phyloP scores from a whole-genome alignment of 2,329 filamentous ascomycete genomes.

The Sclerotinia spermophila region DNA sequence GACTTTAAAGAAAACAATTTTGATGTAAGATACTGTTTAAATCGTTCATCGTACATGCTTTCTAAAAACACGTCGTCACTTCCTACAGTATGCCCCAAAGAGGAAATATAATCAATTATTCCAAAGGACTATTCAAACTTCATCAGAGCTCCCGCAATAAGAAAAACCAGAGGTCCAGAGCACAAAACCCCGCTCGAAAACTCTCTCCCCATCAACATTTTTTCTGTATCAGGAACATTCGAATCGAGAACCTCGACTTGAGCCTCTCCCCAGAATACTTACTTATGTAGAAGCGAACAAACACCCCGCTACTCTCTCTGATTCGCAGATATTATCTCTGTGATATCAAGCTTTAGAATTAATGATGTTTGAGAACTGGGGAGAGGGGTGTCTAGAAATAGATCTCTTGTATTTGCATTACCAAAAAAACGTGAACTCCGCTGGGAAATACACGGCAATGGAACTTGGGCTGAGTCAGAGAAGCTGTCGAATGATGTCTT shows the following conservation, averaged over 20 bases:
- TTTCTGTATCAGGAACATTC: neutral
- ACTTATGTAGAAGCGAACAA: neutral
- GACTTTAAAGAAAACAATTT: neutral
- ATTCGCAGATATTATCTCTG: neutral
- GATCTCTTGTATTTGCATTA: neutral
- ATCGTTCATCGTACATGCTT: neutral
- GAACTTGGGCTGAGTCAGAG: too few relatives aligned
- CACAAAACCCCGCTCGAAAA: neutral
- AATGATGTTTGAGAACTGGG: neutral
- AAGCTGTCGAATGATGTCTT: neutral
- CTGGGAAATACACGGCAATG: neutral
- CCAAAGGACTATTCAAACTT: neutral
- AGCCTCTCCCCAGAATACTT: too few relatives aligned
- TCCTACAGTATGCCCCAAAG: neutral
- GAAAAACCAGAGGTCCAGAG: neutral
- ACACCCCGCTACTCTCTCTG: neutral
- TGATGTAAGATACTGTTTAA: neutral
- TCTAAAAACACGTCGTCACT: neutral
- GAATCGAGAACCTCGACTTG: neutral
- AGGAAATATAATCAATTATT: neutral
- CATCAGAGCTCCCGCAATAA: neutral
- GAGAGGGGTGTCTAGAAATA: neutral
- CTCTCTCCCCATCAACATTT: neutral
- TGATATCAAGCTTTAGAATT: neutral
- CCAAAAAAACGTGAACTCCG: too few relatives aligned